Conservation (phyloP, 306 rosid species). For the Prinsepia uniflora region DNA sequence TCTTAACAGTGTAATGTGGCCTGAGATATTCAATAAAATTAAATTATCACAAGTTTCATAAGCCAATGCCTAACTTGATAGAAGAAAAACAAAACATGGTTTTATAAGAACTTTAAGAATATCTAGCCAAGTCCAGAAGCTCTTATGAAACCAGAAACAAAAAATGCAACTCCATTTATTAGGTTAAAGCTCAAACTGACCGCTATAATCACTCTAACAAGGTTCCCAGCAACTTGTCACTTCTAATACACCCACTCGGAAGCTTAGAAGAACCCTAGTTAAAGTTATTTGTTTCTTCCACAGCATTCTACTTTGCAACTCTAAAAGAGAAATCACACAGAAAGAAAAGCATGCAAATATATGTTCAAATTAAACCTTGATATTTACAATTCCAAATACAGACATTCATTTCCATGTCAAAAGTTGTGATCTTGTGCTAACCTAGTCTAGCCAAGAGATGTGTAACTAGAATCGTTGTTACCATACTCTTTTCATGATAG, state of each 20-base stretch:
- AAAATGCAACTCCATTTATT: not conserved
- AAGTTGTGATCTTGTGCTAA: too few relatives aligned
- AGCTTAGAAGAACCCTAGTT: not conserved
- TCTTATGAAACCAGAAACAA: not conserved
- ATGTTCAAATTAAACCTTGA: too few relatives aligned
- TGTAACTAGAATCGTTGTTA: too few relatives aligned
- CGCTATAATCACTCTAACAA: not conserved
- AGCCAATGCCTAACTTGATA: slow-evolving; percentile 26
- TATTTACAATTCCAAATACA: too few relatives aligned
- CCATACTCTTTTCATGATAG: too few relatives aligned
- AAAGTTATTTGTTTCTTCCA: not conserved
- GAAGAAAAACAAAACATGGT: not conserved
- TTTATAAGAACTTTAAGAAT: too few relatives aligned
- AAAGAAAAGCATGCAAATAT: too few relatives aligned
- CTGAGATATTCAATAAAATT: slow-evolving; percentile 39
- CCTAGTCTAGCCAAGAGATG: too few relatives aligned
- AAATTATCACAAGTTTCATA: slow-evolving; percentile 35
- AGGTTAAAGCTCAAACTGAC: not conserved
- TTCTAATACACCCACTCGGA: too few relatives aligned
- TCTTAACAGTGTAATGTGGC: slow-evolving; percentile 77
- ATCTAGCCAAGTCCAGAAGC: not conserved
- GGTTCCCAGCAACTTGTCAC: not conserved
- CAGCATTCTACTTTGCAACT: too few relatives aligned
- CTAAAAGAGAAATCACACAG: too few relatives aligned
- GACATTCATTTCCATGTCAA: too few relatives aligned